Conservation (phyloP, 768 basidiomycete genomes). For the Fibroporia radiculosa region DNA sequence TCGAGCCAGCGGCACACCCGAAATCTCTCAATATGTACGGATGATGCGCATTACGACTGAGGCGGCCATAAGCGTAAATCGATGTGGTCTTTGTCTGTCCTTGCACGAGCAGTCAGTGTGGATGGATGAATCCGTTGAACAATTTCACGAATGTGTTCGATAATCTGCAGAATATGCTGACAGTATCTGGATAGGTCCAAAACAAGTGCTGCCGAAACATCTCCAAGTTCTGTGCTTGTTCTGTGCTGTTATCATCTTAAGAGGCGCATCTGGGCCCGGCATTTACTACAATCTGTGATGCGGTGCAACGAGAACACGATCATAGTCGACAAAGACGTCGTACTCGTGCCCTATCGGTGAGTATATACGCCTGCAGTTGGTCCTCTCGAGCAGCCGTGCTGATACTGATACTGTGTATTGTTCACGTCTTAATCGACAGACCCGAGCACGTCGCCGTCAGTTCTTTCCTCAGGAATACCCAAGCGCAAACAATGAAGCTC, state of each 20-base stretch:
- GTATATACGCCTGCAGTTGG: background rate
- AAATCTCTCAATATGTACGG: too few relatives aligned
- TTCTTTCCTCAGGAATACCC: background rate
- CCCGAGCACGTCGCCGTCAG: conserved; percentile 34
- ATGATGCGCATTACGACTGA: too few relatives aligned
- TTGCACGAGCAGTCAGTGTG: too few relatives aligned
- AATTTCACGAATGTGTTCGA: too few relatives aligned
- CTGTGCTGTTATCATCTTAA: background rate
- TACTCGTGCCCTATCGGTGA: conserved; percentile 76
- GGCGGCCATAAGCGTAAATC: too few relatives aligned
- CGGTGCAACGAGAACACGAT: conserved; percentile 56
- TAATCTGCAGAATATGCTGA: too few relatives aligned
- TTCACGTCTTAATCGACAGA: conserved; percentile 17
- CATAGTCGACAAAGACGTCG: conserved; percentile 56
- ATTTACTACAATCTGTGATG: conserved; percentile 33
- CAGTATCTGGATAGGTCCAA: too few relatives aligned
- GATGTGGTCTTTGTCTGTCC: too few relatives aligned
- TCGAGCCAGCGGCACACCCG: too few relatives aligned
- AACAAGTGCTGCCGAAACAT: too few relatives aligned
- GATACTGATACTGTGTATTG: too few relatives aligned
- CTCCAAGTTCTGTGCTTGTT: background rate
- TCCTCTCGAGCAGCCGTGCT: background rate
- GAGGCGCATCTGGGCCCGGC: background rate
- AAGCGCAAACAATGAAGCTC: background rate
- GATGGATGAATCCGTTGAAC: too few relatives aligned